Conservation (phyloP, 2,329 filamentous ascomycete genomes). For the Fusarium domesticum region DNA sequence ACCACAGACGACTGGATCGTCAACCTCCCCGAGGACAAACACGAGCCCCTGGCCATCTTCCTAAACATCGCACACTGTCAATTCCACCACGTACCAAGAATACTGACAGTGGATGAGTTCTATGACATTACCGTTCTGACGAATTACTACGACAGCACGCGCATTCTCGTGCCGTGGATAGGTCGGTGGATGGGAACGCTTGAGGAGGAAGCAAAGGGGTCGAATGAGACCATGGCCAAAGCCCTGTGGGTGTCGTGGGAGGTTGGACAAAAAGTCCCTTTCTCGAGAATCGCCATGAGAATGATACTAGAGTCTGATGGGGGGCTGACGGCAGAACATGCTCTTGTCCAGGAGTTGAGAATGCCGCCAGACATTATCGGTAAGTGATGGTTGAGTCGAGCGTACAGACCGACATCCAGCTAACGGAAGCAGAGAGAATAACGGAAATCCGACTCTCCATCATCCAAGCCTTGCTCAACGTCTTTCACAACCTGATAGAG, state of each 20-base stretch:
- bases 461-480: slow-evolving; percentile 19
- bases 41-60: slow-evolving; percentile 27
- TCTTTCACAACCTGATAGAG: slow-evolving; percentile 26
- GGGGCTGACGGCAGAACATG: too few relatives aligned
- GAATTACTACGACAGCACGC: slow-evolving; percentile 32
- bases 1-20: slow-evolving; percentile 28
- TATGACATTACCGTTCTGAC: slow-evolving; percentile 30
- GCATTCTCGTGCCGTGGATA: slow-evolving; percentile 27
- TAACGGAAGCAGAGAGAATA: slow-evolving; percentile 10
- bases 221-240: slow-evolving; percentile 20
- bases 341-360: slow-evolving; percentile 8
- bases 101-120: slow-evolving; percentile 21
- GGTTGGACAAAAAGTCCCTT: slow-evolving; percentile 26
- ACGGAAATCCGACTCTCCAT: slow-evolving; percentile 21
- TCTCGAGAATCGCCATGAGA: slow-evolving; percentile 19
- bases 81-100: slow-evolving; percentile 25
- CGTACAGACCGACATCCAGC: not conserved
- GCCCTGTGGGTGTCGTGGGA: slow-evolving; percentile 34
- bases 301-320: slow-evolving; percentile 24
- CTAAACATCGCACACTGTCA: slow-evolving; percentile 32
- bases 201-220: slow-evolving; percentile 13
- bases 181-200: slow-evolving; percentile 17
- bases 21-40: slow-evolving; percentile 32
- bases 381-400: too few relatives aligned
- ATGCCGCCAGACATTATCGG: slow-evolving; percentile 15